Base-by-base conservation (phyloP, 345 rosid genomes). In the Ceriops zippeliana region DNA sequence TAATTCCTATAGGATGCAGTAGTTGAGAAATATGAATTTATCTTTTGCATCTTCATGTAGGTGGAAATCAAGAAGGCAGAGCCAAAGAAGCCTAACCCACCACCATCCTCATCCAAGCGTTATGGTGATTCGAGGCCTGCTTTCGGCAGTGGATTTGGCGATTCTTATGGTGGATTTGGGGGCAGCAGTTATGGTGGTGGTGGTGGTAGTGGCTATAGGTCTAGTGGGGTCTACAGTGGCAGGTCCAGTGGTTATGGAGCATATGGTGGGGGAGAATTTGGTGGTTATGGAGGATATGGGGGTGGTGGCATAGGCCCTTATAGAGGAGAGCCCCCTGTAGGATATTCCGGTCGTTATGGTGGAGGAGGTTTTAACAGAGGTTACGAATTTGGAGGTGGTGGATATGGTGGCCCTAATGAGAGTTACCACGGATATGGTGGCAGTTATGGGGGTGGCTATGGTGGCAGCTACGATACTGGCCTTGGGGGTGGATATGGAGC, bases 51-150 rank as follows among this genome's bases (percentile, higher is more conserved):
- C n/a, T 70, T 67, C 38, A 58, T 81, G 61, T 71, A 93, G 99
- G 97, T 95, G 72, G 99, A 95, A 83, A 86, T 95, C 72, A 95
- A 95, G 87, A 95, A 88, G 81, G 99, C 99, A 30, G 99, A 95
- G 70, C 99, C 99, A n/a, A 95, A 88, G 82, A 95, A 84, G 73
- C 86, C 96, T 11, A 93, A 91, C 76, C 81, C 89, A 0, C 90
- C 89, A 5, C 83, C 82, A 2, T 54, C 60, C 7, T 35, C 78
- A 3, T 74, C 73, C 51, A 74, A 68, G 64, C 69, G 73, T 49
- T 68, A 74, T 52, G 65, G 51, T 59, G 70, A 72, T 59, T 65
- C 70, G 16, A 88, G 92, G 63, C 75, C 89, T 56, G 56, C 81
- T 70, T 90, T 76, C 27, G 65, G 69, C 24, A 35, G 82, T 68